Conservation (phyloP, 805 yeast genomes). For the Lipomyces yamadae region DNA sequence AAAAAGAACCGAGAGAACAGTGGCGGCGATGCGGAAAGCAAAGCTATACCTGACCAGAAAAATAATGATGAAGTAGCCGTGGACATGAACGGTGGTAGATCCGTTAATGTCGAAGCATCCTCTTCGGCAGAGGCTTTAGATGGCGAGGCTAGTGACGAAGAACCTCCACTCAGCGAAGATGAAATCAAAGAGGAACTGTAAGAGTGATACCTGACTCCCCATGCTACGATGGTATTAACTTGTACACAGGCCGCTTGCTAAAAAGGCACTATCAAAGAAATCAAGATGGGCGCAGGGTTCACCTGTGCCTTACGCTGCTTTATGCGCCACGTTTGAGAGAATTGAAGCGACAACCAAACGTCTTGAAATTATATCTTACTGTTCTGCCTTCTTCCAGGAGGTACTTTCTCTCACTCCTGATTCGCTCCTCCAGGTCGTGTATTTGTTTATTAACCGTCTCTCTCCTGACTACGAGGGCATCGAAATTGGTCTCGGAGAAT, state of each 20-base stretch:
- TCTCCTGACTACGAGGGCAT: slow-evolving; percentile 93
- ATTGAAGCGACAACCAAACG: slow-evolving; percentile 83
- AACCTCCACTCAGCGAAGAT: slow-evolving; percentile 17
- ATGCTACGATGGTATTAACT: background rate
- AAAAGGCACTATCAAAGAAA: background rate
- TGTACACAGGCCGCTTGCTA: slow-evolving; percentile 17
- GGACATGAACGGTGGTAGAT: background rate
- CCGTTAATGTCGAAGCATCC: background rate
- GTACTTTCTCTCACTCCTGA: slow-evolving; percentile 61
- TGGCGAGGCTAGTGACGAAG: slow-evolving; percentile 2
- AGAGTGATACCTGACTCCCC: background rate
- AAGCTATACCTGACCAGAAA: background rate
- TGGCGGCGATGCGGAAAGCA: slow-evolving; percentile 3
- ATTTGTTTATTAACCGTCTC: slow-evolving; percentile 71
- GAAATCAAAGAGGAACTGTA: slow-evolving; percentile 22
- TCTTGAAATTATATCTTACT: slow-evolving; percentile 74
- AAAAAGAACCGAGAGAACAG: background rate
- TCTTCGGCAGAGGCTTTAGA: background rate
- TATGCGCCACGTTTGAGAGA: slow-evolving; percentile 65
- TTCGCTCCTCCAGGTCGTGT: slow-evolving; percentile 71
- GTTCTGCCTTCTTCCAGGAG: slow-evolving; percentile 72
- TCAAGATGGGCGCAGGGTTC: slow-evolving; percentile 21
- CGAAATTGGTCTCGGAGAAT: slow-evolving; percentile 93
- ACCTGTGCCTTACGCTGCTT: slow-evolving; percentile 37
- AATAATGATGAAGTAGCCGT: background rate